Base-by-base conservation (phyloP, 2,329 filamentous ascomycete species). In the Trichophaea hybrida region DNA sequence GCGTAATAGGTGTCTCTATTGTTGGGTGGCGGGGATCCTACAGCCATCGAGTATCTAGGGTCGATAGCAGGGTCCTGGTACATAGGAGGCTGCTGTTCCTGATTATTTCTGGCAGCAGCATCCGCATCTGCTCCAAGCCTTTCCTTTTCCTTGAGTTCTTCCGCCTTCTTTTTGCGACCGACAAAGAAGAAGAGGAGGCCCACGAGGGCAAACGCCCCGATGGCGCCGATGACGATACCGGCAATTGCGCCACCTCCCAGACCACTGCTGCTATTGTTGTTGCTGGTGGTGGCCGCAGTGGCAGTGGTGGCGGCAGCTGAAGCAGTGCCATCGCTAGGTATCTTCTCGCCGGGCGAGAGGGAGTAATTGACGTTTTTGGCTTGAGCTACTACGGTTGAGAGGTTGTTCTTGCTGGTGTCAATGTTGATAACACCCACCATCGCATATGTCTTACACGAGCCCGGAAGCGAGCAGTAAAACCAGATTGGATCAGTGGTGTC, bases 381-480 rank as follows among this genome's bases (percentile, higher is more conserved):
- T 34, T 71, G 74, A 24, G 73, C 66, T 31, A 76, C 72, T 68
- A 82, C 80, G 5, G 70, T 66, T 6, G 74, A 72, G 44, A 78
- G 73, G 0, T 76, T 77, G 58, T 75, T 71, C 0, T 75, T 78
- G 5, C 69, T 57, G 65, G 80, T 82, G 33, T 49, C 56, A 79
- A 83, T 78, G 68, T 90, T 91, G 65, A 91, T 83, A 1, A 80
- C 84, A 2, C 85, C 86, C 13, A 91, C 78, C 86, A 91, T 91
- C 24, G 80, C 77, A 48, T 83, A 77, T 2, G 73, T 70, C 2
- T 76, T 75, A 68, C 86, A 91, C 1, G 83, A 86, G 0, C 75
- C 77, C 0, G 80, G 77, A 0, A 84, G 84, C 0, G 82, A 80
- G 64, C 83, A 88, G 70, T 87, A 88, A 70, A 79, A 85, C 69